A percentile compares a stretch with the other conserved stretches of the same genome.
Evolutionary conservation across 306 rosid genomes (phyloP).

Genomic region (Citrullus colocynthis): DNA sequence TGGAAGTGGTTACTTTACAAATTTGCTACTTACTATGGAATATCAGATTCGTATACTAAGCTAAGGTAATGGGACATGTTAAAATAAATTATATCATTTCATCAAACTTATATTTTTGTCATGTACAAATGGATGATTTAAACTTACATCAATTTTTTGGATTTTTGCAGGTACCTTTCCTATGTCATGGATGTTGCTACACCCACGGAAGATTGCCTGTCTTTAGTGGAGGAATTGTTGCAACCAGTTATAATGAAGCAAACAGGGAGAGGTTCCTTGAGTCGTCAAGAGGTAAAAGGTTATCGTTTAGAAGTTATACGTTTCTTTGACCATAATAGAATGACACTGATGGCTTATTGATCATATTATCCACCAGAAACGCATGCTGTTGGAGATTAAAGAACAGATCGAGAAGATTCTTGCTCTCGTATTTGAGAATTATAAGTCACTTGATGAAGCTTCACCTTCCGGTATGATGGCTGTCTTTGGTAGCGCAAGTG

Average conservation of each 20-base stretch:
- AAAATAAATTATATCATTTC: background rate
- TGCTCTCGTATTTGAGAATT: conserved; percentile 66
- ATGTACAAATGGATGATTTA: background rate
- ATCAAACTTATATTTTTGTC: background rate
- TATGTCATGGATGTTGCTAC: conserved; percentile 96
- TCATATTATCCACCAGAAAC: conserved; percentile 36
- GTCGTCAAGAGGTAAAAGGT: conserved; percentile 82
- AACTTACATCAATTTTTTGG: background rate
- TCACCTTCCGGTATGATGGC: conserved; percentile 62
- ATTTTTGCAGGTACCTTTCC: conserved; percentile 50
- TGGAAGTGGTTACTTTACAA: conserved; percentile 92
- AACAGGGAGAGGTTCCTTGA: conserved; percentile 51
- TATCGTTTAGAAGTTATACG: background rate
- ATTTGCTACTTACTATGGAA: conserved; percentile 84
- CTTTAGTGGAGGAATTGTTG: conserved; percentile 51
- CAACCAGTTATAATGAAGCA: conserved; percentile 73
- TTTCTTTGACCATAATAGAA: background rate
- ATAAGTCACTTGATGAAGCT: conserved; percentile 85
- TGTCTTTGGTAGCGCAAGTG: conserved; percentile 57
- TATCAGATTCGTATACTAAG: conserved; percentile 75
- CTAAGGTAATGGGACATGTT: conserved; percentile 42
- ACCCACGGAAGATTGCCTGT: conserved; percentile 89
- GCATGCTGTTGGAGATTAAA: conserved; percentile 82
- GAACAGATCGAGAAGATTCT: conserved; percentile 79
- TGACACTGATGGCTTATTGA: background rate